Evolutionary conservation across 495 filamentous ascomycete species (phyloP).

Genomic region (Penicillium fimorum): DNA sequence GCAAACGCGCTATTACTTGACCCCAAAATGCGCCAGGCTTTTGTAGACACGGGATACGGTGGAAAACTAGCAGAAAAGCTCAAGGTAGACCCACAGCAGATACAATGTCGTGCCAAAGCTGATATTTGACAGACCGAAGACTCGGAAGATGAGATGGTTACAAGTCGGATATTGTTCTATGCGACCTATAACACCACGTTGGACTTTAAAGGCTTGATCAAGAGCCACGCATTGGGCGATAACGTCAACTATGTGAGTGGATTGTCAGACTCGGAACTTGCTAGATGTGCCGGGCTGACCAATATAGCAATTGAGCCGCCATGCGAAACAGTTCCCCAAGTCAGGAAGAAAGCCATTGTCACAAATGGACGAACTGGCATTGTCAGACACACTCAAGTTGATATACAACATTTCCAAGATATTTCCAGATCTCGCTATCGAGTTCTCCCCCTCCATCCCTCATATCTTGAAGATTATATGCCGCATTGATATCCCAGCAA

Average conservation of each 20-base stretch:
- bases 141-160: conserved; percentile 84
- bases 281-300: conserved; percentile 21
- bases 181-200: conserved; percentile 78
- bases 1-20: conserved; percentile 83
- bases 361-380: conserved; percentile 73
- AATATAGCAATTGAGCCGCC: conserved; percentile 62
- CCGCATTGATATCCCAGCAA: conserved; percentile 50
- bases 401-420: conserved; percentile 83
- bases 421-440: conserved; percentile 54
- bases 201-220: conserved; percentile 66
- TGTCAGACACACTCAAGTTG: conserved; percentile 82
- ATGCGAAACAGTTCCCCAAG: conserved; percentile 60
- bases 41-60: conserved; percentile 76
- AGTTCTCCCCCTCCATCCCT: conserved; percentile 67
- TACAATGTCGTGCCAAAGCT: not conserved
- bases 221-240: conserved; percentile 66
- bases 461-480: conserved; percentile 71
- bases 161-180: conserved; percentile 79
- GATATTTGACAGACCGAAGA: conserved; percentile 56
- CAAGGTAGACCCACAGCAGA: conserved; percentile 45
- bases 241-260: conserved; percentile 58
- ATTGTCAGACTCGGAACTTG: not conserved
- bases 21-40: conserved; percentile 67
- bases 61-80: conserved; percentile 68
- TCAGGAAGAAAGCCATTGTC: conserved; percentile 40